phyloP scores from a whole-genome alignment of 495 filamentous ascomycete species.

The Entonaema liquescens region DNA sequence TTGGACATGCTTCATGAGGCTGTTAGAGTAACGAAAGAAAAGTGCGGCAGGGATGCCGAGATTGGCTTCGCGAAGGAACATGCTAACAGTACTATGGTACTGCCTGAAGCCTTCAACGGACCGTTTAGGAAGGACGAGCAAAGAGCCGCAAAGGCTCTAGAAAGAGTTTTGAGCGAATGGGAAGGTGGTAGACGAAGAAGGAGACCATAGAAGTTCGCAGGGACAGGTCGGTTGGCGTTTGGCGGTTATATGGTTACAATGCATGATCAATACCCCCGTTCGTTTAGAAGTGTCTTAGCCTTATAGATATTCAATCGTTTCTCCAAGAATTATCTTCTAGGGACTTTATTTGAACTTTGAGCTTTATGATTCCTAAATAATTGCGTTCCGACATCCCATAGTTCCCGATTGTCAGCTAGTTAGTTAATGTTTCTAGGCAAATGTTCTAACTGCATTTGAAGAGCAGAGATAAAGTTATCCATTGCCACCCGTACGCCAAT shows the following conservation, averaged over 20 bases:
- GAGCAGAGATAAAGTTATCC: background rate
- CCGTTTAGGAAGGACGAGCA: constrained; percentile 65
- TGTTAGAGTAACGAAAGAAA: constrained; percentile 64
- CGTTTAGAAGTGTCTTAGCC: constrained; percentile 26
- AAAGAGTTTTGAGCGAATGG: constrained; percentile 56
- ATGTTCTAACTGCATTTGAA: background rate
- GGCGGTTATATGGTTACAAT: constrained; percentile 22
- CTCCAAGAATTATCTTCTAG: background rate
- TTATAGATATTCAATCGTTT: constrained; percentile 14
- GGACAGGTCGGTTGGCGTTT: constrained; percentile 30
- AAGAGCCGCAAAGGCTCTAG: constrained; percentile 60
- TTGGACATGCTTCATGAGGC: constrained; percentile 72
- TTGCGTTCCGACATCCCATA: no score
- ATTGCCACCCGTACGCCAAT: background rate
- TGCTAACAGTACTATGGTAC: constrained; percentile 69
- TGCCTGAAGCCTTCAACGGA: constrained; percentile 68
- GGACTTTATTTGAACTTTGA: background rate
- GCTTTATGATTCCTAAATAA: background rate
- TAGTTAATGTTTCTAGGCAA: background rate
- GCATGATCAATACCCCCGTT: constrained; percentile 39
- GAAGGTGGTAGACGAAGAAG: constrained; percentile 50
- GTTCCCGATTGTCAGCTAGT: background rate
- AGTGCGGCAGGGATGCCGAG: constrained; percentile 63
- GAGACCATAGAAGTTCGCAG: constrained; percentile 26
- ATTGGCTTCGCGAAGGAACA: constrained; percentile 74